Percentiles rank a stretch among this genome's conserved stretches.
Evolutionary conservation across 1,284 basidiomycete genomes (phyloP).

Genomic region (Cerrena zonata): DNA sequence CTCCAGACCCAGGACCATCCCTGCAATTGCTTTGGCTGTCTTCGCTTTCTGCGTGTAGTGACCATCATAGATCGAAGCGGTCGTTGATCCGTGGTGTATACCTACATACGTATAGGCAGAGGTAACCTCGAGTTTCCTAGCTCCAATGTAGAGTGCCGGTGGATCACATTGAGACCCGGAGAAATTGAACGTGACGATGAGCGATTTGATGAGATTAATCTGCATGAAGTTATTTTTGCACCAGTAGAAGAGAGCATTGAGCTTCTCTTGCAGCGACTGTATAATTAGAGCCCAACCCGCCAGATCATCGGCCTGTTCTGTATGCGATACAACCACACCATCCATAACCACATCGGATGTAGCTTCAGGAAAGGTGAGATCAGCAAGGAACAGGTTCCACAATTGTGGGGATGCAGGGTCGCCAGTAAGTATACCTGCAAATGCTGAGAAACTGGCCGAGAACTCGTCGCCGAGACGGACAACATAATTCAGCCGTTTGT

Average conservation of each 20-base stretch:
- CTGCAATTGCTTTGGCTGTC: not conserved
- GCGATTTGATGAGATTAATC: no score
- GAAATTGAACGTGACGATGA: no score
- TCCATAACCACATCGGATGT: conserved; percentile 19
- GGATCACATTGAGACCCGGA: no score
- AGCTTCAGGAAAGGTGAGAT: conserved; percentile 13
- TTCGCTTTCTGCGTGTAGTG: not conserved
- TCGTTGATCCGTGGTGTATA: no score
- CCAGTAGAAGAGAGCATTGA: conserved; percentile 19
- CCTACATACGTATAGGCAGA: no score
- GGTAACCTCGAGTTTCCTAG: no score
- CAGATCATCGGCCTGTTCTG: conserved; percentile 28
- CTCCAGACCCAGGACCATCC: conserved; percentile 14
- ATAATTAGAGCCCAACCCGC: conserved; percentile 24
- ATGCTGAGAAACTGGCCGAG: conserved; percentile 21
- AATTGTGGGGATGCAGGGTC: conserved; percentile 29
- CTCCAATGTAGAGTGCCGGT: no score
- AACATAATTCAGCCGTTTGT: conserved; percentile 19
- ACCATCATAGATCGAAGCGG: not conserved
- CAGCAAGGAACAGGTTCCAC: conserved; percentile 29
- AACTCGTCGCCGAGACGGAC: conserved; percentile 20
- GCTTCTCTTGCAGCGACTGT: conserved; percentile 20
- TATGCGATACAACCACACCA: conserved; percentile 18
- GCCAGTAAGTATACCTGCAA: conserved; percentile 26
- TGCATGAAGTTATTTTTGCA: conserved; percentile 18